phyloP scores from a whole-genome alignment of 495 filamentous ascomycete species.

The Annulohypoxylon nitens region DNA sequence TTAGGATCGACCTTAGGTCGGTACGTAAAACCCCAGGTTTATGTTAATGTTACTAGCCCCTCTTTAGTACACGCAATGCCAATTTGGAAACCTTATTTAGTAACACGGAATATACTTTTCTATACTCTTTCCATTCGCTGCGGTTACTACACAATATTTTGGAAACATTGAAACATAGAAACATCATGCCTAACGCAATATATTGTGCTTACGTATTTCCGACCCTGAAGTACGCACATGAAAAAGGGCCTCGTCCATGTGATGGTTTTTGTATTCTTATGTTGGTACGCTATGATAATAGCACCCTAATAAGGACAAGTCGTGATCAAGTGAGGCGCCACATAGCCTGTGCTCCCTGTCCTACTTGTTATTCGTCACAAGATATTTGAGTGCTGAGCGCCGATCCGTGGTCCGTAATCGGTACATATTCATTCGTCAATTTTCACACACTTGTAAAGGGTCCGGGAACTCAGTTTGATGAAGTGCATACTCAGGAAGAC shows the following conservation, averaged over 20 bases:
- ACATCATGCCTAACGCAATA: conserved; percentile 22
- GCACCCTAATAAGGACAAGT: not conserved
- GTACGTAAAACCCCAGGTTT: conserved; percentile 15
- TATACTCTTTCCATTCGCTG: too few species aligned
- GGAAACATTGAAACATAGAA: conserved; percentile 8
- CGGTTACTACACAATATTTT: not conserved
- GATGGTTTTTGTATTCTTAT: conserved; percentile 12
- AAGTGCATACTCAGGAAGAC: not conserved
- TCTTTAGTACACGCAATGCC: conserved; percentile 19
- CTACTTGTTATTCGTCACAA: conserved; percentile 3
- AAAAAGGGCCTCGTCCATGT: conserved; percentile 30
- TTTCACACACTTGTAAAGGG: not conserved
- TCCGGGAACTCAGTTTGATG: not conserved
- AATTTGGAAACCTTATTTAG: conserved; percentile 33
- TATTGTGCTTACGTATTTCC: conserved; percentile 42
- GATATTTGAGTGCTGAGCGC: not conserved
- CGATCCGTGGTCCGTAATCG: conserved; percentile 3
- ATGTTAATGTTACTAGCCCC: conserved; percentile 12
- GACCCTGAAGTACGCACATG: conserved; percentile 2
- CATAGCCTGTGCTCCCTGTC: not conserved
- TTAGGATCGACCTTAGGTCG: not conserved
- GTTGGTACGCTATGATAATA: conserved; percentile 3
- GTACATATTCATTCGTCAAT: not conserved
- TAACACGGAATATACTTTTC: conserved; percentile 29
- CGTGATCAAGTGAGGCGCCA: conserved; percentile 9